Evolutionary conservation across 371 early-diverging fungal species (phyloP), one percentile per base, ranked within the genome.

Genomic region (Batkoa obscura): DNA sequence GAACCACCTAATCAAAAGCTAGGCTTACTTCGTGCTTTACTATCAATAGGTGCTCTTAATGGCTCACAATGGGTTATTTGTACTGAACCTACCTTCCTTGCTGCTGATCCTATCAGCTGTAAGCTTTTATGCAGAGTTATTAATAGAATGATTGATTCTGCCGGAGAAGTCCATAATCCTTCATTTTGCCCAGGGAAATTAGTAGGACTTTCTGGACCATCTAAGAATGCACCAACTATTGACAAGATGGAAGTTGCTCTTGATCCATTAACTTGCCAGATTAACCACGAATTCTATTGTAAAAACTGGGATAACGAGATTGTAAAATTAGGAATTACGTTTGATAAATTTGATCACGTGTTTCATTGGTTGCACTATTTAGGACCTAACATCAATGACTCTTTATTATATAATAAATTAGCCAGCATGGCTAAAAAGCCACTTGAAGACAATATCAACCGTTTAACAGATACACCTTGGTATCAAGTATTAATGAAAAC

Each of bases 401-500:
- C 13, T 15, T 12, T 10, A 34, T 34, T 50, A 13, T 50, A 32
- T 15, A 13, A 13, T 8, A 23, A 36, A 13, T 34, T 50, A 13
- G 51, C 51, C 13, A 35, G 32, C 36, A 15, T 50, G 31, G 51
- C 51, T 34, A 17, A 15, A 13, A 35, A 50, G 51, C 51, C 51
- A 3, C 36, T 50, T 30, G 34, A 35, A 35, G 4, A 17, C 34
- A 36, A 30, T 12, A n/a, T 10, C 10, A 10, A 10, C 8, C 8
- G 41, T n/a, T 23, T 41, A 41, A 8, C 41, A 41, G 41, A 41
- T 10, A n/a, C 10, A 41, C 41, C n/a, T 41, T 50, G 57, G 57
- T 59, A 52, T 56, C 53, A 3, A 63, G 48, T 1, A 68, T 65
- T 41, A 64, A 62, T 36, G 71, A 67, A n/a, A 62, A 61, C 8